Evolutionary conservation across 768 basidiomycete species (phyloP).

Genomic region (Steccherinum ochraceum): DNA sequence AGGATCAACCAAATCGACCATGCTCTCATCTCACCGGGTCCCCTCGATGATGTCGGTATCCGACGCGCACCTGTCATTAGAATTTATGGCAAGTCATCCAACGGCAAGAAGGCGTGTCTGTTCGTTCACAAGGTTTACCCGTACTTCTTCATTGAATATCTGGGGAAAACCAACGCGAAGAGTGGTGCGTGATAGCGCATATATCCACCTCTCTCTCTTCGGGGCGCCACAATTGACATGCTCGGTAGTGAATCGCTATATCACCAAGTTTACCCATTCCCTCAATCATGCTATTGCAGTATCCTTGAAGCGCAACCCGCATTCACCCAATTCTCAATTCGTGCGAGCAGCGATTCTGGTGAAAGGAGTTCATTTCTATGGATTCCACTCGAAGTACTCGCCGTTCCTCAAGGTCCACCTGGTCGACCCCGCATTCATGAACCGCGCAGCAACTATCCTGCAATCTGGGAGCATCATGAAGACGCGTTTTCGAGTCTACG

Average conservation of each 20-base stretch:
- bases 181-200: constrained; percentile 48
- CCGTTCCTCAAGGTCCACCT: constrained; percentile 88
- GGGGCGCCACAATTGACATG: background rate
- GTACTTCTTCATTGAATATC: constrained; percentile 87
- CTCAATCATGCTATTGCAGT: constrained; percentile 84
- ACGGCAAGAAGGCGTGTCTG: constrained; percentile 73
- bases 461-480: constrained; percentile 80
- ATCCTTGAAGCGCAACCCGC: constrained; percentile 69
- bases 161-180: constrained; percentile 53
- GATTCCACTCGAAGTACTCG: constrained; percentile 77
- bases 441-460: constrained; percentile 68
- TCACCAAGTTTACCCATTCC: constrained; percentile 60
- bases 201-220: background rate
- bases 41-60: constrained; percentile 56
- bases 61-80: constrained; percentile 73
- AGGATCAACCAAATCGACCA: constrained; percentile 61
- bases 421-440: constrained; percentile 61
- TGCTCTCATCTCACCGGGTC: constrained; percentile 46
- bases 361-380: constrained; percentile 96
- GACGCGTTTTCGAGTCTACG: constrained; percentile 73
- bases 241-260: constrained; percentile 65
- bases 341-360: constrained; percentile 77
- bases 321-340: constrained; percentile 49
- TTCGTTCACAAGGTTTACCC: constrained; percentile 94
- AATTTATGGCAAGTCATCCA: constrained; percentile 79